These are phyloP conservation scores for Zea mays DNA, from an alignment of 176 grass and related monocot genomes.

Conservation along the genomic window Zm-B73-REFERENCE-NAM-5.0 NC_050097.1:40569001-40569500, in stretches of 20 bases:
- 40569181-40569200: slow-evolving; percentile 41
- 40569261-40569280: slow-evolving; percentile 48
- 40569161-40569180: slow-evolving; percentile 38
- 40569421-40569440: slow-evolving; percentile 23
- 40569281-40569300: background rate
- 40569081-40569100: slow-evolving; percentile 47
- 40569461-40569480: background rate
- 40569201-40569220: slow-evolving; percentile 70
- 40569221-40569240: slow-evolving; percentile 55
- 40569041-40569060: slow-evolving; percentile 93
- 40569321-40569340: slow-evolving; percentile 18
- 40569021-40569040: slow-evolving; percentile 57
- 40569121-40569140: slow-evolving; percentile 45
- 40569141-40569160: slow-evolving; percentile 48
- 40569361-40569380: slow-evolving; percentile 11
- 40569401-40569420: slow-evolving; percentile 8
- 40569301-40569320: slow-evolving; percentile 28
- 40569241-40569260: slow-evolving; percentile 56
- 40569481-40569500: background rate
- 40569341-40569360: slow-evolving; percentile 42
- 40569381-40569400: background rate
- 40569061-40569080: slow-evolving; percentile 89
- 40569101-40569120: slow-evolving; percentile 43
- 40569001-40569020: slow-evolving; percentile 43
- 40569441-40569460: background rate